These are phyloP conservation scores for Kwoniella bestiolae DNA, from an alignment of 768 basidiomycete species.

Conservation along the genomic window DNA sequence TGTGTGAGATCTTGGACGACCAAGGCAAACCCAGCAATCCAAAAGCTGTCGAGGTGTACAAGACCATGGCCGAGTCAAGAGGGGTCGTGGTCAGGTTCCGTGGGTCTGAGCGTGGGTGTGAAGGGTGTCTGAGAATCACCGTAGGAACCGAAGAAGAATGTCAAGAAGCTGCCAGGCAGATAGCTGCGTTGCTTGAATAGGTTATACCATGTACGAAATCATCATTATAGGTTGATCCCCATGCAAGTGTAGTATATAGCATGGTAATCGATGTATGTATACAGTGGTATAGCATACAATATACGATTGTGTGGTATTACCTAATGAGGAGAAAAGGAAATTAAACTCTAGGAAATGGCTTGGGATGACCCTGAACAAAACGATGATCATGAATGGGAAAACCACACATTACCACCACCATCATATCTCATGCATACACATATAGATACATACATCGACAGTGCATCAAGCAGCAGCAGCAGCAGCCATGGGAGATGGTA, in stretches of 20 bases:
- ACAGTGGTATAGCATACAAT: neutral
- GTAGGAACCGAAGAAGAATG: slow-evolving; percentile 86
- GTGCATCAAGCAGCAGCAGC: too few species aligned
- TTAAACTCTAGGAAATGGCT: slow-evolving; percentile 16
- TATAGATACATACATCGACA: too few species aligned
- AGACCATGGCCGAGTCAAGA: slow-evolving; percentile 76
- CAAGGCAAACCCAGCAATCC: slow-evolving; percentile 52
- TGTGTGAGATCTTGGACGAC: slow-evolving; percentile 73
- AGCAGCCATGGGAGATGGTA: too few species aligned
- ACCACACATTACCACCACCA: too few species aligned
- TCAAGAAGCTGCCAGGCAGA: slow-evolving; percentile 61
- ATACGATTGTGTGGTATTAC: neutral
- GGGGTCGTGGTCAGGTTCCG: slow-evolving; percentile 90
- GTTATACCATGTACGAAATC: neutral
- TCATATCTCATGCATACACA: too few species aligned
- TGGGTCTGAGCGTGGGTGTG: slow-evolving; percentile 82
- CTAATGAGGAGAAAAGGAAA: slow-evolving; percentile 9
- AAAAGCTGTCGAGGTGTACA: slow-evolving; percentile 72
- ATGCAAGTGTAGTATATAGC: neutral
- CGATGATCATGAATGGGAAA: too few species aligned
- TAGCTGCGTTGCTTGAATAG: slow-evolving; percentile 30
- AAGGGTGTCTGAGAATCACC: slow-evolving; percentile 84
- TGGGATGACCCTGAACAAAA: slow-evolving; percentile 1
- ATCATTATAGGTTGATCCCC: neutral
- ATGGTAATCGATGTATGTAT: neutral